Evolutionary conservation across 257 asterid genomes (phyloP).

Genomic region (Sherardia arvensis): DNA sequence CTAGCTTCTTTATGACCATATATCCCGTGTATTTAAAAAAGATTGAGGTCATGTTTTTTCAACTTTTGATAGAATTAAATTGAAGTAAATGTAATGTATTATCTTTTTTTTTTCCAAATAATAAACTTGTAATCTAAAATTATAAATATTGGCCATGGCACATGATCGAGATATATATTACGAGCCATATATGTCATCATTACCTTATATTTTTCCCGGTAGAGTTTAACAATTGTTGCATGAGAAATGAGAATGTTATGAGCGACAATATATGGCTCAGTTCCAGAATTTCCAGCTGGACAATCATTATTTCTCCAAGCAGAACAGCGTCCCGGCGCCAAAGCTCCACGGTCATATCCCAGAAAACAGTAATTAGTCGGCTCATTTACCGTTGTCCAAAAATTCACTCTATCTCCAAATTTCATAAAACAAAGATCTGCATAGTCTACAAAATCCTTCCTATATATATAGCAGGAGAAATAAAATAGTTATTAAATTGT

Average conservation of each 20-base stretch:
- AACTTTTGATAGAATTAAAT: no score
- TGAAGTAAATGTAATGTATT: no score
- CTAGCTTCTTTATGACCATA: no score
- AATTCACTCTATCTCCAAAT: slow-evolving; percentile 54
- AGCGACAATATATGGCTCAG: slow-evolving; percentile 47
- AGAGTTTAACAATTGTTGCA: slow-evolving; percentile 28
- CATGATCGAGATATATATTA: no score
- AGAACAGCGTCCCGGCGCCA: slow-evolving; percentile 54
- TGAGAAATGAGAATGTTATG: slow-evolving; percentile 44
- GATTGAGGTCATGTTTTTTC: no score
- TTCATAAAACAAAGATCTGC: slow-evolving; percentile 42
- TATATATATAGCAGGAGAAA: no score
- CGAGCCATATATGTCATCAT: no score
- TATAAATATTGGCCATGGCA: no score
- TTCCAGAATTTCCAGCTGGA: slow-evolving; percentile 32
- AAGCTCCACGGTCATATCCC: slow-evolving; percentile 40
- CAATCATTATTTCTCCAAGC: slow-evolving; percentile 24
- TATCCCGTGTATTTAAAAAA: no score
- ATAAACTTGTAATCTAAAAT: no score
- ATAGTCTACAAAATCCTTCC: slow-evolving; percentile 43
- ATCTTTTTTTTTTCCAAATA: no score
- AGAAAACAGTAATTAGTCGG: slow-evolving; percentile 15
- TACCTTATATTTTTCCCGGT: slow-evolving; percentile 39
- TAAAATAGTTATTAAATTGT: no score
- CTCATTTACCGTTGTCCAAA: slow-evolving; percentile 51